Percentiles rank a stretch among this genome's conserved stretches.
Evolutionary conservation across 805 yeast species (phyloP).

Genomic region (Ogataea nonfermentans): DNA sequence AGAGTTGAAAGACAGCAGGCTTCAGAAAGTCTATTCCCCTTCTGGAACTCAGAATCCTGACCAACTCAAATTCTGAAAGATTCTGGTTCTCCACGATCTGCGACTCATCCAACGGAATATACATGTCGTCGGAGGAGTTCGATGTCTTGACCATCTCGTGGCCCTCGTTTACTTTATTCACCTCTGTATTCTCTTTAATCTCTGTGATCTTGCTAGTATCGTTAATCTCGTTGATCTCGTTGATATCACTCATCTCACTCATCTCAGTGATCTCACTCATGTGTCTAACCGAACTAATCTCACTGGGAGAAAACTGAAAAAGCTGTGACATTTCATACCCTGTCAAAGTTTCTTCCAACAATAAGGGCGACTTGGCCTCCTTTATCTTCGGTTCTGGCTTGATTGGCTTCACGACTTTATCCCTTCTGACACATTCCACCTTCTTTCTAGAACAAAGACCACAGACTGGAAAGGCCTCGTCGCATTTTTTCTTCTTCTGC

Average conservation of each 20-base stretch:
- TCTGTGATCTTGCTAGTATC: no score
- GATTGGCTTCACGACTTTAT: conserved; percentile 5
- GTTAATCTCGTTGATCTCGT: no score
- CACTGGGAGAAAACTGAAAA: no score
- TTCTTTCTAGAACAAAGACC: conserved; percentile 38
- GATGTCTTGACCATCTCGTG: conserved; percentile 12
- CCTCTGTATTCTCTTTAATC: no score
- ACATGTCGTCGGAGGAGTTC: conserved; percentile 19
- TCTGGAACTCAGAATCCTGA: conserved; percentile 23
- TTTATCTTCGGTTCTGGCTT: neutral
- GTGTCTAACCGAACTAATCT: no score
- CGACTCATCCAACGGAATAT: conserved; percentile 36
- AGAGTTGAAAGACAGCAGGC: conserved; percentile 29
- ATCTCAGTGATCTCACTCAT: no score
- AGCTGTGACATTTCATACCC: no score
- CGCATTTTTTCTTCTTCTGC: conserved; percentile 48
- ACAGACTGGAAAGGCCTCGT: conserved; percentile 46
- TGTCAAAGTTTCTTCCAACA: no score
- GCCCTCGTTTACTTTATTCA: no score
- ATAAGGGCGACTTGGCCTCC: neutral
- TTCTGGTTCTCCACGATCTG: conserved; percentile 32
- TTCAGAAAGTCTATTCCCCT: conserved; percentile 23
- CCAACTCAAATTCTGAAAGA: conserved; percentile 28
- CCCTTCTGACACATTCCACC: conserved; percentile 31
- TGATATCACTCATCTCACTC: no score